Conservation (phyloP, 2,329 filamentous ascomycete genomes). For the Cladosporium phlei region DNA sequence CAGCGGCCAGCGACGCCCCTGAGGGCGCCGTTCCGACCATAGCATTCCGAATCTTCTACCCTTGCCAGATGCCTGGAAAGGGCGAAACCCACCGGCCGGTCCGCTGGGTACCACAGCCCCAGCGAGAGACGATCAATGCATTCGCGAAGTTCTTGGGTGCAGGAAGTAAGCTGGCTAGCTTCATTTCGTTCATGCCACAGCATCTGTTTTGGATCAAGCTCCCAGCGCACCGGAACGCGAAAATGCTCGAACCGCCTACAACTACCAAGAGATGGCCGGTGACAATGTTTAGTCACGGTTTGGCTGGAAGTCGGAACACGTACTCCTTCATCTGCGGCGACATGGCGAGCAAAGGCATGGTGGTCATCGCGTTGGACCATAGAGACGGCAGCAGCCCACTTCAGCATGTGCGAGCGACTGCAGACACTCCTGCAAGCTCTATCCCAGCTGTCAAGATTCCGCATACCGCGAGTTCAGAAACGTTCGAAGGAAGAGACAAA, state of each 20-base stretch:
- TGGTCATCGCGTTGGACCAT: conserved; percentile 78
- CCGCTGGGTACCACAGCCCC: conserved; percentile 73
- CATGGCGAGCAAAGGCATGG: conserved; percentile 72
- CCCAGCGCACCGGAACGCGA: conserved; percentile 67
- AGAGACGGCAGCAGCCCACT: conserved; percentile 74
- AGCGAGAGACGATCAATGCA: conserved; percentile 66
- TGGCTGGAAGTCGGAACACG: conserved; percentile 74
- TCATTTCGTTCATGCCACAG: conserved; percentile 46
- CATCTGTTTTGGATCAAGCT: conserved; percentile 70
- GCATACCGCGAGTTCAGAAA: conserved; percentile 59
- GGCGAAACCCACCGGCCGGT: conserved; percentile 53
- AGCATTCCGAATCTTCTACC: conserved; percentile 79
- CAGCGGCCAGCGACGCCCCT: conserved; percentile 52
- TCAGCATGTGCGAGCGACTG: conserved; percentile 63
- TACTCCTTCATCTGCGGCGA: conserved; percentile 81
- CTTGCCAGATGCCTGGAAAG: conserved; percentile 45
- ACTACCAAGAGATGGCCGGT: conserved; percentile 65
- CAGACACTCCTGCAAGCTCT: conserved; percentile 35
- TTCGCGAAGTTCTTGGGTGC: conserved; percentile 74
- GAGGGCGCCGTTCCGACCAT: conserved; percentile 62
- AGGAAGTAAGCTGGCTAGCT: conserved; percentile 33
- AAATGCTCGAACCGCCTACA: conserved; percentile 48
- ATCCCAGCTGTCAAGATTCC: conserved; percentile 46
- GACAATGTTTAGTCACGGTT: conserved; percentile 79
- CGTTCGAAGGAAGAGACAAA: conserved; percentile 62